Base-by-base conservation (phyloP, 2,329 filamentous ascomycete genomes). In the Xylariaceae sp. region DNA sequence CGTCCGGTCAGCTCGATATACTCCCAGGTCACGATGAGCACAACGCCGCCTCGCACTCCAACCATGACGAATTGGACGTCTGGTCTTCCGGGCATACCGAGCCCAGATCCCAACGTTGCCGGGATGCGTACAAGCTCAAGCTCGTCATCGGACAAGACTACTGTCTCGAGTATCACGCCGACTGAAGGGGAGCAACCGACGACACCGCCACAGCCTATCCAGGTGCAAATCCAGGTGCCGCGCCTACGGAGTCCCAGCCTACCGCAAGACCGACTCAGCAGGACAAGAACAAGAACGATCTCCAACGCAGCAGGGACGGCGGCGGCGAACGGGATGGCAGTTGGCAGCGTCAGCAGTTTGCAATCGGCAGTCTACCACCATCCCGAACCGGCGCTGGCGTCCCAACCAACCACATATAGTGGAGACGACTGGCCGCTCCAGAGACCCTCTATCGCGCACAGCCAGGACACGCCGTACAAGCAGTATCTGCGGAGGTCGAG, bases 171-270 rank as follows among this genome's bases (percentile, higher is more conserved):
- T 3, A 45, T 38, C 36, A 36, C 40, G 9, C 33, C 21, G 16
- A 34, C 36, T 3, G 8, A 9, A 0, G 41, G 38, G 28, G 38
- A 42, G 31, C 38, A 21, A 8, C 38, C 23, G 21, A 8, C 38
- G 11, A 24, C 23, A 16, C 11, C 24, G 1, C 24, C 38, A 11
- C 41, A 31, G n/a, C 26, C 37, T 4, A 40, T 44, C 21, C 32
- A 35, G 12, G 2, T 24, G 3, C 41, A 42, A 5, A 45, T 45
- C 8, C 40, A 48, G 19, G 43, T 48, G 4, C 46, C 46, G 26
- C 40, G 37, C 12, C 26, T 48, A 12, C 46, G 43, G 30, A 48
- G 43, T 14, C 43, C 43, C 11, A 46, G 43, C 18, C 9, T 43
- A 29, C 46, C 40, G 9, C 44, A 41, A 19, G 44, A 41, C 13